Conservation (phyloP, 352 stramenopile genomes). For the Plasmopara muralis region DNA sequence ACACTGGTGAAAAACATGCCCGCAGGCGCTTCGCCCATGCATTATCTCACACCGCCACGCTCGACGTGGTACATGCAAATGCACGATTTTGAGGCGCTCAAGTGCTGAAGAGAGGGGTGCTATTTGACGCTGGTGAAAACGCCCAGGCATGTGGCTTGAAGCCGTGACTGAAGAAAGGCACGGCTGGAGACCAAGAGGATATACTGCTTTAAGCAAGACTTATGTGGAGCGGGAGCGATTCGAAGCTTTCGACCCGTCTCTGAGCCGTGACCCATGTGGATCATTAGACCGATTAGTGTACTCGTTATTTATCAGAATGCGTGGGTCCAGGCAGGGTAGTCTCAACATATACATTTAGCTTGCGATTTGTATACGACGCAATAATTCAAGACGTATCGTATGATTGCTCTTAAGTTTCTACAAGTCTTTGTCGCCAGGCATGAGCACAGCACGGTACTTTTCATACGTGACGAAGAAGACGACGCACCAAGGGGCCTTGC, state of each 20-base stretch:
- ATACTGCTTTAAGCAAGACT: conserved; percentile 1
- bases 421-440: conserved; percentile 19
- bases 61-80: conserved; percentile 84
- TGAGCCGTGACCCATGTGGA: not conserved
- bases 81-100: conserved; percentile 59
- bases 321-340: too few species aligned
- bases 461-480: conserved; percentile 87
- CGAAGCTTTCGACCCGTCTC: conserved; percentile 11
- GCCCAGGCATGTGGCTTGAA: too few species aligned
- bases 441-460: conserved; percentile 52
- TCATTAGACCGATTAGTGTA: conserved; percentile 13
- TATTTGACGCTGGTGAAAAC: too few species aligned
- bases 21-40: conserved; percentile 14
- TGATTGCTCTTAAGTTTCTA: not conserved
- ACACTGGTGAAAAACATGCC: conserved; percentile 46
- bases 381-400: too few species aligned
- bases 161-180: too few species aligned
- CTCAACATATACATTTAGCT: too few species aligned
- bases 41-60: conserved; percentile 64
- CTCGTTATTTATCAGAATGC: conserved; percentile 30
- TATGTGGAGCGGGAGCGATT: conserved; percentile 14
- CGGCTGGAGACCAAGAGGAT: not conserved
- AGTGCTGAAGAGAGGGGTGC: conserved; percentile 29
- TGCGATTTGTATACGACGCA: too few species aligned
- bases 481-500: conserved; percentile 80